A percentile compares a stretch with the other conserved stretches of the same genome.
Evolutionary conservation across 2,329 filamentous ascomycete genomes (phyloP).

Genomic region (Penicillium freii): DNA sequence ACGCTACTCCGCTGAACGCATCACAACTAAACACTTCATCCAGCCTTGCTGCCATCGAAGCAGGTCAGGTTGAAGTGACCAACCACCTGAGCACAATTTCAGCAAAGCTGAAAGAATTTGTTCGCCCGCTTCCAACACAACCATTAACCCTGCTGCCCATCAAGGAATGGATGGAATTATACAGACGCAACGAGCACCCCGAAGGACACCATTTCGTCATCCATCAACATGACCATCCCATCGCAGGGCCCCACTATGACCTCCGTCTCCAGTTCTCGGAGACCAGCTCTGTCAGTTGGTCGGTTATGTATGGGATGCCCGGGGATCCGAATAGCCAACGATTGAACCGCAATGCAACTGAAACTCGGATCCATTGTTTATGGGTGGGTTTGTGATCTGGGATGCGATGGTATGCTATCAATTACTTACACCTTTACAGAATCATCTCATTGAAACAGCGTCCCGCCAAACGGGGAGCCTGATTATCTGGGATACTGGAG

Average conservation of each 20-base stretch:
- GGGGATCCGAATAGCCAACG: slow-evolving; percentile 56
- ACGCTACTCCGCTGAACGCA: background rate
- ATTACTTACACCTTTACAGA: slow-evolving; percentile 38
- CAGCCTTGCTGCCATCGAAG: slow-evolving; percentile 50
- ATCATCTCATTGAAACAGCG: slow-evolving; percentile 61
- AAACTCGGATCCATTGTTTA: slow-evolving; percentile 61
- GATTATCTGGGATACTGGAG: slow-evolving; percentile 63
- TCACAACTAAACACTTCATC: background rate
- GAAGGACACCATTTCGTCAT: slow-evolving; percentile 63
- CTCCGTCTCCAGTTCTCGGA: slow-evolving; percentile 67
- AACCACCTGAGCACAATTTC: slow-evolving; percentile 52
- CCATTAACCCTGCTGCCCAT: slow-evolving; percentile 41
- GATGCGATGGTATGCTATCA: background rate
- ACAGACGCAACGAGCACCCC: slow-evolving; percentile 47
- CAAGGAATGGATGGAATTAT: slow-evolving; percentile 46
- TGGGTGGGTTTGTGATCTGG: slow-evolving; percentile 48
- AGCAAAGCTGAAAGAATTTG: slow-evolving; percentile 37
- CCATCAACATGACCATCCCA: slow-evolving; percentile 70
- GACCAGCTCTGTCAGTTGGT: slow-evolving; percentile 63
- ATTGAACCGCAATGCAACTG: slow-evolving; percentile 59
- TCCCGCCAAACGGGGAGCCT: slow-evolving; percentile 56
- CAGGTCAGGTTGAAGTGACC: slow-evolving; percentile 48
- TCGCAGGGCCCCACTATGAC: slow-evolving; percentile 68
- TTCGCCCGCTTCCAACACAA: slow-evolving; percentile 24
- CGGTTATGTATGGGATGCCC: slow-evolving; percentile 62